Evolutionary conservation across 2,329 filamentous ascomycete species (phyloP), one percentile per base, ranked within the genome.

Genomic region (Dactylonectria estremocensis): DNA sequence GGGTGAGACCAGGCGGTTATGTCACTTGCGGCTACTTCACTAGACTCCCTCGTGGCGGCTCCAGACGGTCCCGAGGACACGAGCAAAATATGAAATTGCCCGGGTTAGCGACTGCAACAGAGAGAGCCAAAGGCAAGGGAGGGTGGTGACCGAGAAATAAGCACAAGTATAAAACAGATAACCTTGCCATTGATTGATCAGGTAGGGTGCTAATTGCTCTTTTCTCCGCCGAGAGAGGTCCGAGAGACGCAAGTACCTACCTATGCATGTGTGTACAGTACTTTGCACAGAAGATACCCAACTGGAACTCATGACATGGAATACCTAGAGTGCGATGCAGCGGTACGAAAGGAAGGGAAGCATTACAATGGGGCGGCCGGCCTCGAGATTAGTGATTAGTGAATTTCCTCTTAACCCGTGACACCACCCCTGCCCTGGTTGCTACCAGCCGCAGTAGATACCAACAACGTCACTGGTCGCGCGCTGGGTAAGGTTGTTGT

Each of bases 381-480:
- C 24, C 28, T 53, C 45, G 58, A 52, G 37, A 46, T 61, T 61
- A 55, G 37, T 55, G 59, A 61, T 61, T 61, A 61, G 58, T 61
- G 58, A 61, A 37, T 61, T 61, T 61, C 16, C 50, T 61, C 20
- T 54, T 61, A 35, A 55, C 50, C 59, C 50, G 59, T 61, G 59
- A 61, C 59, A 55, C 50, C 59, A 55, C 53, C 53, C 35, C 35
- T 43, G 52, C 20, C 3, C 35, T 33, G 49, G 49, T 52, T 52
- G 28, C 28, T 28, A 7, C 7, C 24, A 4, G 7, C 49, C 33
- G 49, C n/a, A 8, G 14, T 9, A 31, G 24, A 50, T n/a, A 50
- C 31, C 9, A 18, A 20, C 31, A 18, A 20, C 31, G 49, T 52
- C 28, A 52, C 49, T 52, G 28, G 49, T 5, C 10, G 13, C 3